These are phyloP conservation scores for Thymus quinquecostatus DNA, from an alignment of 257 asterid genomes.

Conservation along the genomic window DNA sequence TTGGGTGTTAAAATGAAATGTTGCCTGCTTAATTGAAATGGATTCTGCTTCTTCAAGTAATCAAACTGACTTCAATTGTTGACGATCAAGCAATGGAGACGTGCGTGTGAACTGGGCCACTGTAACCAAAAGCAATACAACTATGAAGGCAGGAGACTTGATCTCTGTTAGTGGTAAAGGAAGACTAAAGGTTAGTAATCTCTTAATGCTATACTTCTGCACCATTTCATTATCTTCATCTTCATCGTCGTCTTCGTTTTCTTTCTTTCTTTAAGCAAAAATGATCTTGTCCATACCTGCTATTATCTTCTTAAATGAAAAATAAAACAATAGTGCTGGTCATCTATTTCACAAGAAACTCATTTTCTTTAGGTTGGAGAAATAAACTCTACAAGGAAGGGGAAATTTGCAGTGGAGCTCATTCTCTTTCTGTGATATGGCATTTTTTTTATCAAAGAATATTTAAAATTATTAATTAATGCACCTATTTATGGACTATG, in stretches of 20 bases:
- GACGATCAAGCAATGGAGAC: slow-evolving; percentile 68
- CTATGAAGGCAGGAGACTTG: slow-evolving; percentile 65
- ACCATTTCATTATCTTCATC: neutral
- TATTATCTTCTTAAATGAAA: no score
- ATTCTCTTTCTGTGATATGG: slow-evolving; percentile 54
- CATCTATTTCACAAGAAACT: neutral
- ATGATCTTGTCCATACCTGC: neutral
- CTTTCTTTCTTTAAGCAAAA: neutral
- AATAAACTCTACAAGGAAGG: slow-evolving; percentile 70
- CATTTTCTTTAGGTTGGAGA: slow-evolving; percentile 68
- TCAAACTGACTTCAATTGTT: slow-evolving; percentile 17
- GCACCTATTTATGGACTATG: no score
- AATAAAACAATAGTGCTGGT: no score
- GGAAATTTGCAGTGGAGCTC: slow-evolving; percentile 83
- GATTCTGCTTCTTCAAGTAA: neutral
- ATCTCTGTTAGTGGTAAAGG: slow-evolving; percentile 87
- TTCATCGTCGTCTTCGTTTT: no score
- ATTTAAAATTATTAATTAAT: no score
- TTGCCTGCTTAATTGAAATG: neutral
- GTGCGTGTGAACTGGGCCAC: slow-evolving; percentile 89
- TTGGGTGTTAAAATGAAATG: neutral
- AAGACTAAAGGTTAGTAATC: slow-evolving; percentile 64
- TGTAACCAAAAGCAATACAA: slow-evolving; percentile 66
- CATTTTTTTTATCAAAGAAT: no score
- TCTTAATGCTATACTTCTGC: neutral